Percentiles rank a stretch among this genome's conserved stretches.
Evolutionary conservation across 805 yeast species (phyloP).

Genomic region (Candida ipomoeae): DNA sequence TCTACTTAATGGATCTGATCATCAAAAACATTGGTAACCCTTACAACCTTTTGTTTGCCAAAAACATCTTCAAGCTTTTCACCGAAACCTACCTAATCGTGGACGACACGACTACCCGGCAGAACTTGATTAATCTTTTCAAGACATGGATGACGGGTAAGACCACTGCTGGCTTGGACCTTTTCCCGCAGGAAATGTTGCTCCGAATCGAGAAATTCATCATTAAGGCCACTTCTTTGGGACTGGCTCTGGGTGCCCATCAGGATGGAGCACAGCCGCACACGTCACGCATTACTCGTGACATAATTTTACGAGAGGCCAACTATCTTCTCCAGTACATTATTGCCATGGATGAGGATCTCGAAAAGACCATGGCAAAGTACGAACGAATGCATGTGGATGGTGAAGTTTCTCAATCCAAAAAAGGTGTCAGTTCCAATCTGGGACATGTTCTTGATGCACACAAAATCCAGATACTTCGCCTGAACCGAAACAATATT

Average conservation of each 20-base stretch:
- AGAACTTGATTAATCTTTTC: conserved; percentile 36
- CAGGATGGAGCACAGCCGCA: conserved; percentile 9
- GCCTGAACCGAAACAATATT: conserved; percentile 24
- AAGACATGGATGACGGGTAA: conserved; percentile 37
- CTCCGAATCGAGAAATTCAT: conserved; percentile 36
- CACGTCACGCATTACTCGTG: conserved; percentile 18
- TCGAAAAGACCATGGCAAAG: conserved; percentile 17
- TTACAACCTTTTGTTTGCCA: conserved; percentile 35
- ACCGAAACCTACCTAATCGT: conserved; percentile 38
- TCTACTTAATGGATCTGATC: conserved; percentile 40
- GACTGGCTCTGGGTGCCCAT: conserved; percentile 5
- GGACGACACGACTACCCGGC: conserved; percentile 38
- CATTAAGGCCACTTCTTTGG: conserved; percentile 34
- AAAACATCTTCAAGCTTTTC: conserved; percentile 31
- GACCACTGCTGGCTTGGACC: conserved; percentile 31
- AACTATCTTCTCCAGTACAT: conserved; percentile 33
- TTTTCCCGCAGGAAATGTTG: conserved; percentile 30
- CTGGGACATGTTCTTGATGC: conserved; percentile 4
- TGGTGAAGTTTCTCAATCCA: too few relatives aligned
- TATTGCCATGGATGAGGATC: conserved; percentile 26
- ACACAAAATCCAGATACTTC: conserved; percentile 11
- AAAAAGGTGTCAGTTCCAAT: not conserved
- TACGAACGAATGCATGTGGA: not conserved
- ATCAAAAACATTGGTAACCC: conserved; percentile 43
- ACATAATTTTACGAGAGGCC: conserved; percentile 34